A percentile compares a stretch with the other conserved stretches of the same genome.
phyloP scores from a whole-genome alignment of 805 yeast species.

The Myxozyma geophila region DNA sequence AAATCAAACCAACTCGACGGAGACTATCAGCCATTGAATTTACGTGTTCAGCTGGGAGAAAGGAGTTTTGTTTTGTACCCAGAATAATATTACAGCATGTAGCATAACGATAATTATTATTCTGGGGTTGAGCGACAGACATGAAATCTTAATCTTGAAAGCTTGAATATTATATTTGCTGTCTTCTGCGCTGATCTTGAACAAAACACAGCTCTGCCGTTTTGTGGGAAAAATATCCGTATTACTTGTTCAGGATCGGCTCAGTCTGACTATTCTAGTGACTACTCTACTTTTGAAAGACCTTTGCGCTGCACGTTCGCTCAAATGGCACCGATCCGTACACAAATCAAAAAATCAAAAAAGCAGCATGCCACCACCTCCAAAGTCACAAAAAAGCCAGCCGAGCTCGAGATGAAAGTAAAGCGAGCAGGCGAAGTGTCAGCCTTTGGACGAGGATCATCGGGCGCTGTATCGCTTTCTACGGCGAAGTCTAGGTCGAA shows the following conservation, averaged over 20 bases:
- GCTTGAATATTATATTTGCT: background rate
- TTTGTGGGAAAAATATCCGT: background rate
- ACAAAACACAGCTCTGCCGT: background rate
- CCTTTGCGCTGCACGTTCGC: no score
- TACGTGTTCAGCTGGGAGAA: conserved; percentile 12
- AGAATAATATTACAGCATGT: background rate
- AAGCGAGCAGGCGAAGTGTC: conserved; percentile 1
- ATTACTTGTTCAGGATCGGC: no score
- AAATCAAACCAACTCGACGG: no score
- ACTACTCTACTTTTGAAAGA: no score
- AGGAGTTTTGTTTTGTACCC: background rate
- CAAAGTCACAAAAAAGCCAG: conserved; percentile 5
- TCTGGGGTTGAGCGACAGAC: background rate
- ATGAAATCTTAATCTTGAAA: background rate
- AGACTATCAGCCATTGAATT: background rate
- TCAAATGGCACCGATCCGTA: conserved; percentile 18
- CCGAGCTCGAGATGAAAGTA: conserved; percentile 11
- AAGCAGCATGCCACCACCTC: background rate
- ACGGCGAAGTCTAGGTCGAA: conserved; percentile 6
- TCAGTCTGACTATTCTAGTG: no score
- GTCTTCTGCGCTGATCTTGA: background rate
- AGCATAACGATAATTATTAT: background rate
- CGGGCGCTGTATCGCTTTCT: background rate
- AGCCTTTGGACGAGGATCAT: background rate
- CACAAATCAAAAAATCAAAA: conserved; percentile 7